Evolutionary conservation across 805 yeast species (phyloP).

Genomic region (Nakazawaea siamensis): DNA sequence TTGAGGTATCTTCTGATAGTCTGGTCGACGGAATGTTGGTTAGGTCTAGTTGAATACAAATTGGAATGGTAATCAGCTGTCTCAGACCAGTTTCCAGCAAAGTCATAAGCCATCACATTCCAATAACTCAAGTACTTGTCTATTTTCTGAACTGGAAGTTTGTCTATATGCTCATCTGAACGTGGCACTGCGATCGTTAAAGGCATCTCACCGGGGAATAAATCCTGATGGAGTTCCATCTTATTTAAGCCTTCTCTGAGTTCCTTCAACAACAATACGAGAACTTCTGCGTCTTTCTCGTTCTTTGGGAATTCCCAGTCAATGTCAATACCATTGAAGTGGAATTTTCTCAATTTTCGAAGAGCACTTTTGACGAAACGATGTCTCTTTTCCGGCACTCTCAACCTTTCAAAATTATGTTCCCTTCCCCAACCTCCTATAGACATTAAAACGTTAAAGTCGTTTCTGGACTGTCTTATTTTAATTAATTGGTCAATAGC

Average conservation of each 20-base stretch:
- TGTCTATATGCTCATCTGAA: conserved; percentile 33
- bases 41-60: conserved; percentile 26
- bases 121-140: conserved; percentile 54
- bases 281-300: conserved; percentile 33
- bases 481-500: conserved; percentile 21
- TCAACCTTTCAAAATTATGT: conserved; percentile 38
- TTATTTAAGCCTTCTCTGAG: conserved; percentile 31
- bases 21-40: conserved; percentile 33
- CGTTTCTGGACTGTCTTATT: conserved; percentile 17
- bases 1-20: conserved; percentile 36
- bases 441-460: conserved; percentile 56
- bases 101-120: conserved; percentile 92
- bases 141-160: conserved; percentile 43
- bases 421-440: conserved; percentile 72
- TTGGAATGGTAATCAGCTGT: conserved; percentile 65
- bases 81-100: conserved; percentile 69
- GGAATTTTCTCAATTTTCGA: no score
- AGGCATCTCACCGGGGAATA: conserved; percentile 24
- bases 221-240: conserved; percentile 22
- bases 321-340: conserved; percentile 85
- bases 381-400: no score
- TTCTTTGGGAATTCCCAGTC: conserved; percentile 89
- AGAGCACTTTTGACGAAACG: no score
- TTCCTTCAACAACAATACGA: conserved; percentile 32
- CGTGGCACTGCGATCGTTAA: conserved; percentile 78